phyloP scores from a whole-genome alignment of 257 asterid genomes.

The Anisodus tanguticus region DNA sequence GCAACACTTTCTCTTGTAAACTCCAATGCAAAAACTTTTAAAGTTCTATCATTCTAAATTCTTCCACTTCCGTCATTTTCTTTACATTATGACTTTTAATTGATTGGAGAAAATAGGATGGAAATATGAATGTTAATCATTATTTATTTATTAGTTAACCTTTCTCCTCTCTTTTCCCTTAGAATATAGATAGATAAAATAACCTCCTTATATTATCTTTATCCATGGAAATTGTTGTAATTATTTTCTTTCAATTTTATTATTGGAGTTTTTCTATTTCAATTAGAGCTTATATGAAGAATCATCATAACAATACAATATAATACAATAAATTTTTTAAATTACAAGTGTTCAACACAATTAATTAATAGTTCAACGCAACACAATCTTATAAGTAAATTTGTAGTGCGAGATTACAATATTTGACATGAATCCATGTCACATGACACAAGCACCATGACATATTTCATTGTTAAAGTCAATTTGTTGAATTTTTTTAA shows the following conservation, averaged over 20 bases:
- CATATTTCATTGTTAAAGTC: neutral
- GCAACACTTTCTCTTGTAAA: neutral
- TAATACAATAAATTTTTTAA: too few species aligned
- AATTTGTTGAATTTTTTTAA: too few species aligned
- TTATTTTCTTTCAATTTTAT: too few species aligned
- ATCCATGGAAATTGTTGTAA: neutral
- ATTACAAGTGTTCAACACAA: neutral
- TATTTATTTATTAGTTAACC: neutral
- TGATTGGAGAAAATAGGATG: neutral
- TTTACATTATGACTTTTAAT: neutral
- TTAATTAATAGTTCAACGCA: neutral
- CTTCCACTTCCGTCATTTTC: neutral
- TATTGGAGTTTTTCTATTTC: too few species aligned
- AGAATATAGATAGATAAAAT: too few species aligned
- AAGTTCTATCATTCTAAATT: too few species aligned
- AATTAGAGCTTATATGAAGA: too few species aligned
- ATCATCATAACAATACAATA: too few species aligned
- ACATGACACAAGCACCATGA: neutral
- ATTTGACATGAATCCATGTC: neutral
- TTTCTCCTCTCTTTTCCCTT: neutral
- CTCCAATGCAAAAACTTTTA: neutral
- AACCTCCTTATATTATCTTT: too few species aligned
- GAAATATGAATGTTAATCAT: neutral
- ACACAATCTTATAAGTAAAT: neutral
- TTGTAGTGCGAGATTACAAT: neutral